Evolutionary conservation across 2,329 filamentous ascomycete genomes (phyloP).

Genomic region (Chaetoscypha palmicola): DNA sequence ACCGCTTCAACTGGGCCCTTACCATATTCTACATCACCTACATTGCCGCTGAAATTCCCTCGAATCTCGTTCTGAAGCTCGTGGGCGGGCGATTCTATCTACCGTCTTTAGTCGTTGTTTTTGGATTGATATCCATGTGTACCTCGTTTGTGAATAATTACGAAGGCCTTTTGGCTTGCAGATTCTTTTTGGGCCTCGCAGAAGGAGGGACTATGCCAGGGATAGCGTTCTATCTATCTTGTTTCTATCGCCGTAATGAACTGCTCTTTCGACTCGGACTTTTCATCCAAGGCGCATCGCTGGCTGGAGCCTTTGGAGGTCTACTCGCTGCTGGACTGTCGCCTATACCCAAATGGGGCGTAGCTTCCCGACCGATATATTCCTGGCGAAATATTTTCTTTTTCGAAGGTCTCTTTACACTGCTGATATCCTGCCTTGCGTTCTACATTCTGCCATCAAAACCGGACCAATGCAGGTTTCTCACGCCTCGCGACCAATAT

Average conservation of each 20-base stretch:
- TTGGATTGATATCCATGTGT: conserved; percentile 40
- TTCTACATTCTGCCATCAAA: conserved; percentile 36
- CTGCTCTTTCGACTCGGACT: conserved; percentile 77
- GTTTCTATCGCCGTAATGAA: conserved; percentile 59
- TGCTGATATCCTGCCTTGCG: conserved; percentile 38
- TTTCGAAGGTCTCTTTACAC: conserved; percentile 34
- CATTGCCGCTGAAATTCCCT: conserved; percentile 52
- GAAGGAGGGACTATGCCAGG: conserved; percentile 45
- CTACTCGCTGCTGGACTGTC: conserved; percentile 44
- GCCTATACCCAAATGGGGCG: conserved; percentile 9
- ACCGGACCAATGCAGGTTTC: conserved; percentile 35
- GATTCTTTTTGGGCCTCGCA: conserved; percentile 41
- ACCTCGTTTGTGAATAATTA: conserved; percentile 38
- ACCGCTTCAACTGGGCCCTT: conserved; percentile 52
- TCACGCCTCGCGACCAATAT: conserved; percentile 35
- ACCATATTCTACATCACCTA: conserved; percentile 57
- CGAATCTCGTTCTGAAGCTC: conserved; percentile 16
- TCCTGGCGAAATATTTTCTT: conserved; percentile 71
- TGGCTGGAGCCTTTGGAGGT: conserved; percentile 79
- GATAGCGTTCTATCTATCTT: conserved; percentile 47
- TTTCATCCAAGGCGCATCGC: conserved; percentile 75
- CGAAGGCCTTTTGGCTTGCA: conserved; percentile 37
- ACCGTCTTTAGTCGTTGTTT: conserved; percentile 36
- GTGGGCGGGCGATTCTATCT: conserved; percentile 33
- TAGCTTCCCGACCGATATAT: conserved; percentile 52